A percentile compares a stretch with the other conserved stretches of the same genome.
phyloP scores from a whole-genome alignment of 1,284 basidiomycete species.

The Malassezia sp. region DNA sequence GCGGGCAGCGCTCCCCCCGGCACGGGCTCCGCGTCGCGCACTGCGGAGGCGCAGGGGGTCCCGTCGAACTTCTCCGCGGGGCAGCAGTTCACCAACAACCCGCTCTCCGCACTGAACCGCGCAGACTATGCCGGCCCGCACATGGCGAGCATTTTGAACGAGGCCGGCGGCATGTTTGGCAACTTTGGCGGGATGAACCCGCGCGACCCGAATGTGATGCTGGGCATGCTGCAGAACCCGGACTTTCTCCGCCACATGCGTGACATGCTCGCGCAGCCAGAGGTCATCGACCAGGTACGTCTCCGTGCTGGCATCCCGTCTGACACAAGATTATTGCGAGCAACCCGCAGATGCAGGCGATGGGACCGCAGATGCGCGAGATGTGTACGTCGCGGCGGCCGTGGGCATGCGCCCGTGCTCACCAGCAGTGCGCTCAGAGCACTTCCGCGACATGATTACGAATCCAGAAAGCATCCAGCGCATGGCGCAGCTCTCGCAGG shows the following conservation, averaged over 20 bases:
- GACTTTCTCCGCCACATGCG: slow-evolving; percentile 40
- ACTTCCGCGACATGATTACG: slow-evolving; percentile 40
- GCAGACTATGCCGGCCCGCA: slow-evolving; percentile 43
- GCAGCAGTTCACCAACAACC: slow-evolving; percentile 42
- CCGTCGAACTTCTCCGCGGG: slow-evolving; percentile 40
- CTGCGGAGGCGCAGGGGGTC: slow-evolving; percentile 32
- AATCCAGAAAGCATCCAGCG: slow-evolving; percentile 40
- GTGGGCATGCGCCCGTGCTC: not conserved
- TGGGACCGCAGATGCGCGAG: slow-evolving; percentile 38
- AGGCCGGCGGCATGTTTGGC: slow-evolving; percentile 32
- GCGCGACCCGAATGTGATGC: slow-evolving; percentile 41
- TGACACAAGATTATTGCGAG: slow-evolving; percentile 33
- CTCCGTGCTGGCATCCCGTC: too few relatives aligned
- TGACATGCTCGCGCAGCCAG: slow-evolving; percentile 34
- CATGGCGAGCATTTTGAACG: slow-evolving; percentile 37
- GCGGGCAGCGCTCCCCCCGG: slow-evolving; percentile 20
- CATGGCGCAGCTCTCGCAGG: slow-evolving; percentile 30
- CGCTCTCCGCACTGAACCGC: slow-evolving; percentile 37
- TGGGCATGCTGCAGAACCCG: slow-evolving; percentile 39
- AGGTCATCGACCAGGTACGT: slow-evolving; percentile 39
- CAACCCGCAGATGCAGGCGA: slow-evolving; percentile 36
- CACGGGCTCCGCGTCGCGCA: slow-evolving; percentile 14
- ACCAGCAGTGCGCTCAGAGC: slow-evolving; percentile 28
- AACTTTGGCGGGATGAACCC: slow-evolving; percentile 39
- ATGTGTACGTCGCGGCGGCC: slow-evolving; percentile 21